phyloP scores from a whole-genome alignment of 495 filamentous ascomycete species.

The Chaetomium cochliodes region DNA sequence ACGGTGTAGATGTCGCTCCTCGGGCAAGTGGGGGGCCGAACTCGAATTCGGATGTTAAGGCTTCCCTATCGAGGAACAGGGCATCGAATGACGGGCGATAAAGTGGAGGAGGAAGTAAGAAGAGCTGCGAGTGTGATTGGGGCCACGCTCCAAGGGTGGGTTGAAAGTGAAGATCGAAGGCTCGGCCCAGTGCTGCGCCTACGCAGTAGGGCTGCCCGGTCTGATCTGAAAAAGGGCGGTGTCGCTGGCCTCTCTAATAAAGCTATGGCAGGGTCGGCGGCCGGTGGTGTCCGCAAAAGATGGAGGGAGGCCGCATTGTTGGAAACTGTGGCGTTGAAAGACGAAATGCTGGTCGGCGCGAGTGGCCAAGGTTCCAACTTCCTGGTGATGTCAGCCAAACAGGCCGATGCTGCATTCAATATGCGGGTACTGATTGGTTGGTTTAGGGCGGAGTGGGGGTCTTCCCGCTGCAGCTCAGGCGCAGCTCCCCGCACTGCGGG shows the following conservation, averaged over 20 bases:
- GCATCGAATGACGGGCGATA: not conserved
- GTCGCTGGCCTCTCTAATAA: not conserved
- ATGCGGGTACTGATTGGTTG: not conserved
- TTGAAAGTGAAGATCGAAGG: not conserved
- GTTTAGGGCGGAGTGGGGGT: not conserved
- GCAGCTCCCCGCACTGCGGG: not conserved
- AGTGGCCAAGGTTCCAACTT: not conserved
- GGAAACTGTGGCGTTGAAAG: not conserved
- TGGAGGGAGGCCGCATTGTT: not conserved
- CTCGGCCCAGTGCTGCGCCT: not conserved
- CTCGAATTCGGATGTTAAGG: not conserved
- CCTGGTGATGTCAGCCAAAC: conserved; percentile 12
- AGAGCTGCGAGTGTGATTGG: conserved; percentile 11
- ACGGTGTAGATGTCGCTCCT: not conserved
- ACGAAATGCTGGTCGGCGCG: not conserved
- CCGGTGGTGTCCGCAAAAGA: conserved; percentile 1
- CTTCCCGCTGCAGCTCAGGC: not conserved
- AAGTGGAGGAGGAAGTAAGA: not conserved
- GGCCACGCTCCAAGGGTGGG: conserved; percentile 8
- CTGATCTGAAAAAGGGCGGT: no score
- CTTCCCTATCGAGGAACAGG: not conserved
- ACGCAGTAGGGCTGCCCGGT: no score
- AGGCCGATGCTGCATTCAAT: not conserved
- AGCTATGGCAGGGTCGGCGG: not conserved
- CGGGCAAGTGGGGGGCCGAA: not conserved